These are phyloP conservation scores for Sparassis latifolia DNA, from an alignment of 1,284 basidiomycete genomes.

Conservation along the genomic window DNA sequence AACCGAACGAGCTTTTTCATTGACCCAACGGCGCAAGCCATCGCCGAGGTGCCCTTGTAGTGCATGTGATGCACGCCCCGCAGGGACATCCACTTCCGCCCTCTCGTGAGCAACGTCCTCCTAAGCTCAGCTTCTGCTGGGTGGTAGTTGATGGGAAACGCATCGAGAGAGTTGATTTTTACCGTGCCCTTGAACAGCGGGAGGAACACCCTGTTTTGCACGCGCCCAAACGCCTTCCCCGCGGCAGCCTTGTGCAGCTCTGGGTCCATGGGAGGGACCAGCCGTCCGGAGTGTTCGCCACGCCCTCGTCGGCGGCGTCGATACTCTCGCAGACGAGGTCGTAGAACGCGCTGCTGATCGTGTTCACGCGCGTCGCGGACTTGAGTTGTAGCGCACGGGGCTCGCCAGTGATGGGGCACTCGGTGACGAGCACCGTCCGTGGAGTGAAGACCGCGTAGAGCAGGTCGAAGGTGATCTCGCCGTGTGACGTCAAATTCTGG, in stretches of 20 bases:
- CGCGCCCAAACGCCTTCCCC: slow-evolving; percentile 28
- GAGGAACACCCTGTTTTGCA: slow-evolving; percentile 34
- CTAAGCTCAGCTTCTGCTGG: slow-evolving; percentile 30
- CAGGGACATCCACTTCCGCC: slow-evolving; percentile 44
- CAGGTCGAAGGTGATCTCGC: slow-evolving; percentile 49
- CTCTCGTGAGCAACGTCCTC: slow-evolving; percentile 35
- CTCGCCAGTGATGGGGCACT: slow-evolving; percentile 43
- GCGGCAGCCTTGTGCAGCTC: slow-evolving; percentile 3
- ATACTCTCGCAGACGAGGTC: slow-evolving; percentile 40
- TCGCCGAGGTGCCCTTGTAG: slow-evolving; percentile 43
- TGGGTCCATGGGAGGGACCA: no score
- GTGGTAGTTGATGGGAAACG: slow-evolving; percentile 46
- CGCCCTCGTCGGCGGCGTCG: slow-evolving; percentile 30
- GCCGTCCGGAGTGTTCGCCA: not conserved
- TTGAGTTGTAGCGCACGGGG: slow-evolving; percentile 39
- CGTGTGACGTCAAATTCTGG: slow-evolving; percentile 38
- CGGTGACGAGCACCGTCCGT: slow-evolving; percentile 38
- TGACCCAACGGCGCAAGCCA: not conserved
- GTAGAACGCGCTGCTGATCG: no score
- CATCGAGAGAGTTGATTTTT: slow-evolving; percentile 42
- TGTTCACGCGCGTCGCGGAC: slow-evolving; percentile 25
- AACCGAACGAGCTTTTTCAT: slow-evolving; percentile 34
- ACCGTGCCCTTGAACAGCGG: slow-evolving; percentile 38
- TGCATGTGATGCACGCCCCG: slow-evolving; percentile 49
- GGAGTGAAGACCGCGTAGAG: slow-evolving; percentile 49